These are phyloP conservation scores for Ambrosiella xylebori DNA, from an alignment of 2,329 filamentous ascomycete species.

Conservation along the genomic window DNA sequence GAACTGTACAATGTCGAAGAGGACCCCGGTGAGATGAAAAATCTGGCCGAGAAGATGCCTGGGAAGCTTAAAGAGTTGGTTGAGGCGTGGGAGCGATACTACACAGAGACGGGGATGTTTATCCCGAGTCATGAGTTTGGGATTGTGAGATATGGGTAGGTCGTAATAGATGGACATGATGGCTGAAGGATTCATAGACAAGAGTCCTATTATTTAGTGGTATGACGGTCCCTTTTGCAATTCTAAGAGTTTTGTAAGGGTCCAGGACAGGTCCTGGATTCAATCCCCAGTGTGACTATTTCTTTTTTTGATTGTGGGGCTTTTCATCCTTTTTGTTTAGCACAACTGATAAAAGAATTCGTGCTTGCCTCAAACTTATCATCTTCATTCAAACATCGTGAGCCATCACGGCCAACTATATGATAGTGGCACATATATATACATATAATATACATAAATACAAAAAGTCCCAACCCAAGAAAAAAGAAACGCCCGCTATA, in stretches of 20 bases:
- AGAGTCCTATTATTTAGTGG: not conserved
- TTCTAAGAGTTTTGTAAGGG: not conserved
- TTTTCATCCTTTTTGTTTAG: too few species aligned
- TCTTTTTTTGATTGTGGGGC: not conserved
- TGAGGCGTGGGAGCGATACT: not conserved
- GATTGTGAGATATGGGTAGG: not conserved
- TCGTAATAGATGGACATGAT: not conserved
- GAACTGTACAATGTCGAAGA: not conserved
- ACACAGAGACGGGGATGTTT: not conserved
- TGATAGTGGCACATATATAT: too few species aligned
- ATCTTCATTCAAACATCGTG: not conserved
- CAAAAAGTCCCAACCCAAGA: too few species aligned
- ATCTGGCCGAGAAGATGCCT: not conserved
- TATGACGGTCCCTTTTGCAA: not conserved
- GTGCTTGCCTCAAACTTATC: not conserved
- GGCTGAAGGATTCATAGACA: not conserved
- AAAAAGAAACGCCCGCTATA: too few species aligned
- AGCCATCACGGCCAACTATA: too few species aligned
- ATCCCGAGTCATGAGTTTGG: not conserved
- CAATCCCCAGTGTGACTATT: slow-evolving; percentile 3
- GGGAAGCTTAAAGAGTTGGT: not conserved
- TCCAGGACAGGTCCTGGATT: slow-evolving; percentile 4
- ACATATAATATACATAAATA: too few species aligned
- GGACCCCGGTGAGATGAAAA: not conserved
- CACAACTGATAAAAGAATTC: too few species aligned